These are phyloP conservation scores for Xylaria intraflava DNA, from an alignment of 495 filamentous ascomycete genomes.

Conservation along the genomic window DNA sequence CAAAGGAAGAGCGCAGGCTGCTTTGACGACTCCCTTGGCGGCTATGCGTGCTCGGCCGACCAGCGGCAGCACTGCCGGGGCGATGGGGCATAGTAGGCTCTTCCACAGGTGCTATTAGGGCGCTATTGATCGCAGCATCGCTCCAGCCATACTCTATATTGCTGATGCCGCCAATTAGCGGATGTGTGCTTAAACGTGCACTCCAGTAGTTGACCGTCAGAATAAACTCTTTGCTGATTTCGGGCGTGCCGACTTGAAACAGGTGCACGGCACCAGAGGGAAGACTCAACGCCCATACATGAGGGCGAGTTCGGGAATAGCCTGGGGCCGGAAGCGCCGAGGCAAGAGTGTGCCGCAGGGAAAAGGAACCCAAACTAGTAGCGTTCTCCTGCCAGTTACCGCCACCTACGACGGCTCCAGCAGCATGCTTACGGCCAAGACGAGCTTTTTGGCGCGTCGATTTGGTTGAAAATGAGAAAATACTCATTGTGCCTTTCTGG, in stretches of 20 bases:
- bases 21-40: slow-evolving; percentile 29
- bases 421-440: slow-evolving; percentile 39
- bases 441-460: slow-evolving; percentile 59
- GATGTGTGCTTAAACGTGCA: slow-evolving; percentile 85
- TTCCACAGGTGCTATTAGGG: slow-evolving; percentile 51
- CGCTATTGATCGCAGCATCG: slow-evolving; percentile 75
- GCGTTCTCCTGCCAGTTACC: slow-evolving; percentile 97
- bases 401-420: slow-evolving; percentile 62
- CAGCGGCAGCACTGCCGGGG: slow-evolving; percentile 37
- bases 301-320: slow-evolving; percentile 81
- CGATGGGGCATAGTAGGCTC: slow-evolving; percentile 28
- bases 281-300: slow-evolving; percentile 93
- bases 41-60: slow-evolving; percentile 37
- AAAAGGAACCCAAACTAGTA: slow-evolving; percentile 76
- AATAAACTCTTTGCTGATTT: slow-evolving; percentile 92
- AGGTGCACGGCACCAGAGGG: slow-evolving; percentile 92
- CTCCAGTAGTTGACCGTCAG: slow-evolving; percentile 97
- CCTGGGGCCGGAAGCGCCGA: slow-evolving; percentile 83
- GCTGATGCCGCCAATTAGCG: slow-evolving; percentile 83
- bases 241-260: slow-evolving; percentile 93
- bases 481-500: slow-evolving; percentile 87
- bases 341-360: slow-evolving; percentile 86
- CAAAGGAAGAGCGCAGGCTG: slow-evolving; percentile 38
- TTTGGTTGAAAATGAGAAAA: slow-evolving; percentile 87
- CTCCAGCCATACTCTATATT: slow-evolving; percentile 98